A percentile compares a stretch with the other conserved stretches of the same genome.
These are phyloP conservation scores for Microcos paniculata DNA, from an alignment of 345 rosid species.

Conservation along the genomic window DNA sequence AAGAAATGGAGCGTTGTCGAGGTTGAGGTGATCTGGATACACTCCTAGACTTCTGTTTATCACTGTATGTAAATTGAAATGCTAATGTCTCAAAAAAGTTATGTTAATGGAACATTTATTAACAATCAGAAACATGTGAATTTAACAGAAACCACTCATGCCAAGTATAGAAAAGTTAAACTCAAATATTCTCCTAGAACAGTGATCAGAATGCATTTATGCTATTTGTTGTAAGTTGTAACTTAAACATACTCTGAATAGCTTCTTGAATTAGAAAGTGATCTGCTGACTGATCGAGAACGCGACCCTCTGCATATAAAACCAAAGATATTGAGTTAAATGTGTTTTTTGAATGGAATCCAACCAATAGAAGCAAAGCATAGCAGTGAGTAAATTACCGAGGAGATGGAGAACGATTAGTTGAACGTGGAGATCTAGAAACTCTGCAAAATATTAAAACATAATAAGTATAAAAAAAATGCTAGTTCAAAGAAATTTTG, in stretches of 20 bases:
- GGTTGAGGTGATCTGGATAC: constrained; percentile 58
- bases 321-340: background rate
- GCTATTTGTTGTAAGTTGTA: background rate
- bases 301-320: constrained; percentile 49
- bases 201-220: constrained; percentile 8
- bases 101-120: background rate
- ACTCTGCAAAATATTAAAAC: constrained; percentile 28
- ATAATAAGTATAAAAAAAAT: background rate
- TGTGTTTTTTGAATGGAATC: background rate
- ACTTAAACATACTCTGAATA: constrained; percentile 48
- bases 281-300: constrained; percentile 52
- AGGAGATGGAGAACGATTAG: constrained; percentile 29
- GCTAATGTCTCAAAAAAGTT: background rate
- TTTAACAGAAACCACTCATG: background rate
- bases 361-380: background rate
- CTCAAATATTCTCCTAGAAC: background rate
- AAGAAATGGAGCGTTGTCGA: constrained; percentile 37
- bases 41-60: constrained; percentile 59
- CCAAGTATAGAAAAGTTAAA: background rate
- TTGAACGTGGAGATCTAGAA: constrained; percentile 37
- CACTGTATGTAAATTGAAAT: constrained; percentile 29
- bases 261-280: constrained; percentile 66
- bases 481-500: background rate
- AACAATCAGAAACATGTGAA: background rate
- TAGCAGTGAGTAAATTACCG: constrained; percentile 15